phyloP scores from a whole-genome alignment of 2,329 filamentous ascomycete genomes.

The Microsporum audouinii region DNA sequence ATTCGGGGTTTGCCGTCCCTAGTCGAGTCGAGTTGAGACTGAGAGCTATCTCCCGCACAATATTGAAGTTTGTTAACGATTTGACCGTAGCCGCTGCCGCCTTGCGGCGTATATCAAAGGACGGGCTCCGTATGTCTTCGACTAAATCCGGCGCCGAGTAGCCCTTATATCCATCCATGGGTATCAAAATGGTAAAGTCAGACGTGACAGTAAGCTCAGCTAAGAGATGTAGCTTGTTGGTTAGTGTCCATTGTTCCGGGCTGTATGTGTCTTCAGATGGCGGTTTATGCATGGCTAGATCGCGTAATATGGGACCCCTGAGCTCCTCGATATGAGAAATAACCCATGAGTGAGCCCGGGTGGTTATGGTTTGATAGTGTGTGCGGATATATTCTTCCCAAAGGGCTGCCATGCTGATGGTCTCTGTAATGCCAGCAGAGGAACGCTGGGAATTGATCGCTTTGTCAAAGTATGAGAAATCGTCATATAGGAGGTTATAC shows the following conservation, averaged over 20 bases:
- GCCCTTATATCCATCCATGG: constrained; percentile 20
- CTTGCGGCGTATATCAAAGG: background rate
- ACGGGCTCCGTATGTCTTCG: background rate
- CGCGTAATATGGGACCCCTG: constrained; percentile 11
- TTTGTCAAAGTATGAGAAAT: constrained; percentile 13
- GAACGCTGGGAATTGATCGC: constrained; percentile 14
- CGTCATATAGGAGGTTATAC: constrained; percentile 18
- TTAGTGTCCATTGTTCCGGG: constrained; percentile 13
- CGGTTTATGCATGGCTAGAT: constrained; percentile 7
- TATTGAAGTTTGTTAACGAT: background rate
- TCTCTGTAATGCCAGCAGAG: background rate
- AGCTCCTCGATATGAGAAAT: constrained; percentile 13
- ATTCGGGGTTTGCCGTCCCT: background rate
- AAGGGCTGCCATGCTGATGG: constrained; percentile 13
- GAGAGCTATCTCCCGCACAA: background rate
- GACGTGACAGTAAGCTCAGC: constrained; percentile 12
- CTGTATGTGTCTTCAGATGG: constrained; percentile 1
- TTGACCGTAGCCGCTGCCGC: background rate
- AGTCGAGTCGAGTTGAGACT: background rate
- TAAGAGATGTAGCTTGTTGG: constrained; percentile 12
- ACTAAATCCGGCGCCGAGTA: constrained; percentile 4
- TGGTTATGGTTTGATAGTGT: constrained; percentile 18
- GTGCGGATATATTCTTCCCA: constrained; percentile 18
- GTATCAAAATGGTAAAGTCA: constrained; percentile 18
- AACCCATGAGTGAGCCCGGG: constrained; percentile 19